These are phyloP conservation scores for Vitis riparia DNA, from an alignment of 164 flowering plant genomes.

Conservation along the genomic window DNA sequence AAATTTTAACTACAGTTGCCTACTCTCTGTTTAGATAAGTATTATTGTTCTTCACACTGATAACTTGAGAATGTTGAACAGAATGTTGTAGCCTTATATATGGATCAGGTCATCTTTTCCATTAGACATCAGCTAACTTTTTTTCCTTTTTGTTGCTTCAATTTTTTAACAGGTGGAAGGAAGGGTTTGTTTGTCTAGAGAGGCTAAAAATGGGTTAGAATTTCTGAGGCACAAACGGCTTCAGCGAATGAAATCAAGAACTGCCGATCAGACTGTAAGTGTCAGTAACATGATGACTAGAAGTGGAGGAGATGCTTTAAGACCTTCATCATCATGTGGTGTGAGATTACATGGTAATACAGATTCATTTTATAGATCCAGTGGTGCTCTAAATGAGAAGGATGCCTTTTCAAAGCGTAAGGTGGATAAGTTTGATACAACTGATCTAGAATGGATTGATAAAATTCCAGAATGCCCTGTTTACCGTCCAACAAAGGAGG, in stretches of 20 bases:
- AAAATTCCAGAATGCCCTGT: slow-evolving; percentile 89
- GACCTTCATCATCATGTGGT: slow-evolving; percentile 69
- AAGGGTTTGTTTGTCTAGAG: slow-evolving; percentile 65
- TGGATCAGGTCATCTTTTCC: too few relatives aligned
- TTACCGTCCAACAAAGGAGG: slow-evolving; percentile 79
- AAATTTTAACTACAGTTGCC: too few relatives aligned
- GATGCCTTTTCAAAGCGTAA: slow-evolving; percentile 52
- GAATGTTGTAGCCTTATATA: too few relatives aligned
- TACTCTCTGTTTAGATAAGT: too few relatives aligned
- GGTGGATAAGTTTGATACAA: slow-evolving; percentile 61
- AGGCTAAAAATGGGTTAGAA: slow-evolving; percentile 64
- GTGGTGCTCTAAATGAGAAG: slow-evolving; percentile 36
- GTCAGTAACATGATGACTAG: slow-evolving; percentile 55
- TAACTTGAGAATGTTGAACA: too few relatives aligned
- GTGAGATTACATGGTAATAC: slow-evolving; percentile 42
- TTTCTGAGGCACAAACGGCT: slow-evolving; percentile 76
- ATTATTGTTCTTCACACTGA: too few relatives aligned
- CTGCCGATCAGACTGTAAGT: slow-evolving; percentile 26
- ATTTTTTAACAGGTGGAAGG: slow-evolving; percentile 76
- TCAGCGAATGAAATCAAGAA: slow-evolving; percentile 53
- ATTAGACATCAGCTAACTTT: too few relatives aligned
- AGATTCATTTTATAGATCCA: slow-evolving; percentile 29
- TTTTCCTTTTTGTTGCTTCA: background rate
- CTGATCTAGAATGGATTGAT: slow-evolving; percentile 74
- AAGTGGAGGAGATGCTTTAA: slow-evolving; percentile 92